These are phyloP conservation scores for Xanthoconium purpureum DNA, from an alignment of 768 basidiomycete species.

Conservation along the genomic window DNA sequence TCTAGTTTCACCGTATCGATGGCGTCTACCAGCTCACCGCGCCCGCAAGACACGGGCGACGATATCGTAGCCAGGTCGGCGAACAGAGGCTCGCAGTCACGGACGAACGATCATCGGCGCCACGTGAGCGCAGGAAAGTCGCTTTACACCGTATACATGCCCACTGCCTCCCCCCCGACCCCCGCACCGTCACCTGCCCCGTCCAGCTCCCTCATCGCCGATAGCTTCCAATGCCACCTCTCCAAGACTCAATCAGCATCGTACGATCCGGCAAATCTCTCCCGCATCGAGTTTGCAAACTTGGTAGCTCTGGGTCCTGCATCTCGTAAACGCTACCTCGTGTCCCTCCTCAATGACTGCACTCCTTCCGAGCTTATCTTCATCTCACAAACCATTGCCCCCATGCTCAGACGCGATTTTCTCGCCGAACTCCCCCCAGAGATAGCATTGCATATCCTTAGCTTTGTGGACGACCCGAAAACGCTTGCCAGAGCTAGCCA, in stretches of 20 bases:
- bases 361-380: constrained; percentile 61
- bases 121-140: constrained; percentile 15
- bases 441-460: constrained; percentile 69
- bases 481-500: constrained; percentile 66
- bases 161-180: constrained; percentile 56
- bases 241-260: constrained; percentile 8
- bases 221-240: constrained; percentile 16
- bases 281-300: constrained; percentile 34
- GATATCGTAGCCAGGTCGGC: constrained; percentile 7
- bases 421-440: constrained; percentile 60
- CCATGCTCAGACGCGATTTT: constrained; percentile 64
- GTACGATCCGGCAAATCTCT: constrained; percentile 25
- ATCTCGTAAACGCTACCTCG: constrained; percentile 50
- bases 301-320: constrained; percentile 35
- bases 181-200: constrained; percentile 59
- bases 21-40: constrained; percentile 8
- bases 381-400: constrained; percentile 61
- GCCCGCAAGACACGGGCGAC: constrained; percentile 7
- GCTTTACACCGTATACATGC: constrained; percentile 45
- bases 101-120: constrained; percentile 14
- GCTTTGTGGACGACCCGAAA: constrained; percentile 71
- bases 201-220: constrained; percentile 46
- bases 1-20: background rate
- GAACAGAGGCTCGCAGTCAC: constrained; percentile 11
- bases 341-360: constrained; percentile 50